phyloP scores from a whole-genome alignment of 208 protist species.

The Trypanosoma cruzi region DNA sequence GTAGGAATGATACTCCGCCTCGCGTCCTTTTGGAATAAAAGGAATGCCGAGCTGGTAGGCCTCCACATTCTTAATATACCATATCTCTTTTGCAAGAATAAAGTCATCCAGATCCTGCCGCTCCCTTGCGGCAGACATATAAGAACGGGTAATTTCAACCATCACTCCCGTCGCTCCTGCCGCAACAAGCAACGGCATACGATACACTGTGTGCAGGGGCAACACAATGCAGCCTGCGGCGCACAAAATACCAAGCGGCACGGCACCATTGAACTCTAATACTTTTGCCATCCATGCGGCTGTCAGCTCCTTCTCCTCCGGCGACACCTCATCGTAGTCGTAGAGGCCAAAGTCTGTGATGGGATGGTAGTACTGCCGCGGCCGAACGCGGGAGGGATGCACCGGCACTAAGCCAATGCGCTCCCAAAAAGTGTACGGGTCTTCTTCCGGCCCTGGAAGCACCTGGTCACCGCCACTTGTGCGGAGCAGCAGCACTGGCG shows the following conservation, averaged over 20 bases:
- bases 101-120: slow-evolving; percentile 89
- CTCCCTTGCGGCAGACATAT: slow-evolving; percentile 77
- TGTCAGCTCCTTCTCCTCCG: slow-evolving; percentile 85
- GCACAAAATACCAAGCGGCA: slow-evolving; percentile 71
- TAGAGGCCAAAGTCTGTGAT: slow-evolving; percentile 86
- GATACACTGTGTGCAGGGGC: slow-evolving; percentile 74
- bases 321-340: slow-evolving; percentile 85
- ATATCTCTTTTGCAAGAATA: slow-evolving; percentile 87
- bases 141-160: slow-evolving; percentile 72
- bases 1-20: slow-evolving; percentile 73
- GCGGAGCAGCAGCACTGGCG: too few species aligned
- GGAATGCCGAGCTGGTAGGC: slow-evolving; percentile 85
- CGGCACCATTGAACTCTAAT: slow-evolving; percentile 82
- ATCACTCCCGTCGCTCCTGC: slow-evolving; percentile 66
- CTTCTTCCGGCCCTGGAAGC: slow-evolving; percentile 62
- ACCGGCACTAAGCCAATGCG: slow-evolving; percentile 80
- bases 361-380: slow-evolving; percentile 85
- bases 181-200: slow-evolving; percentile 77
- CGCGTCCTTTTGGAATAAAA: slow-evolving; percentile 72
- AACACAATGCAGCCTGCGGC: slow-evolving; percentile 70
- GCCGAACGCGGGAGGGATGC: slow-evolving; percentile 79
- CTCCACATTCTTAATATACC: slow-evolving; percentile 93
- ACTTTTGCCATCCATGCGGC: slow-evolving; percentile 84
- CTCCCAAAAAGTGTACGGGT: slow-evolving; percentile 90
- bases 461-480: slow-evolving; percentile 11